These are phyloP conservation scores for Zasmidium cellare DNA, from an alignment of 2,329 filamentous ascomycete species.

Conservation along the genomic window DNA sequence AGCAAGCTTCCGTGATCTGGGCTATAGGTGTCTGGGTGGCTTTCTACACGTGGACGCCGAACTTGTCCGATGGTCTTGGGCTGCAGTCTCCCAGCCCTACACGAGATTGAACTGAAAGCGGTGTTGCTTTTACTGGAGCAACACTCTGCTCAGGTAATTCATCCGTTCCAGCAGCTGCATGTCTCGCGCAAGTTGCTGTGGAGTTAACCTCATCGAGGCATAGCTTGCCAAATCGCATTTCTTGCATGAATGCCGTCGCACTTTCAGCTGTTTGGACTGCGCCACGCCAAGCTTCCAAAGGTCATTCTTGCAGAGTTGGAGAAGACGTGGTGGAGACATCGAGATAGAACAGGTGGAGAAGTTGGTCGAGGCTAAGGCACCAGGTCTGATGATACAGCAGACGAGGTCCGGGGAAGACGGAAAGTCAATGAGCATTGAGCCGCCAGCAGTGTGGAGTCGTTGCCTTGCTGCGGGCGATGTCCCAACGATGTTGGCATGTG, in stretches of 20 bases:
- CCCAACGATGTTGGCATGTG: slow-evolving; percentile 1
- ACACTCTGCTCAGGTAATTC: neutral
- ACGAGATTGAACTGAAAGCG: neutral
- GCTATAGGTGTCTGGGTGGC: neutral
- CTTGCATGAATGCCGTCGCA: neutral
- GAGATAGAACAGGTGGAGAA: neutral
- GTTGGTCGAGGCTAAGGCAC: slow-evolving; percentile 1
- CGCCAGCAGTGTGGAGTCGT: neutral
- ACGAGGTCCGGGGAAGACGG: neutral
- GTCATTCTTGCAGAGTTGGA: neutral
- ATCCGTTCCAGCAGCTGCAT: neutral
- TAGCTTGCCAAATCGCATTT: neutral
- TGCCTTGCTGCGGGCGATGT: neutral
- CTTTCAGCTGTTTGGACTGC: neutral
- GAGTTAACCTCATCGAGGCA: neutral
- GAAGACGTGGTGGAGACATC: neutral
- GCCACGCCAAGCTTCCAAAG: neutral
- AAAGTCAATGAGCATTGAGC: neutral
- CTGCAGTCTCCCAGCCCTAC: neutral
- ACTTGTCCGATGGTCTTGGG: neutral
- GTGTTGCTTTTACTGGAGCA: neutral
- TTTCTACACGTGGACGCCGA: neutral
- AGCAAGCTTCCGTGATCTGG: neutral
- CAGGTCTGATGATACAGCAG: neutral
- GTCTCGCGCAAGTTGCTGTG: neutral